Base-by-base conservation (phyloP, 2,329 filamentous ascomycete genomes). In the Trichophyton schoenleinii region DNA sequence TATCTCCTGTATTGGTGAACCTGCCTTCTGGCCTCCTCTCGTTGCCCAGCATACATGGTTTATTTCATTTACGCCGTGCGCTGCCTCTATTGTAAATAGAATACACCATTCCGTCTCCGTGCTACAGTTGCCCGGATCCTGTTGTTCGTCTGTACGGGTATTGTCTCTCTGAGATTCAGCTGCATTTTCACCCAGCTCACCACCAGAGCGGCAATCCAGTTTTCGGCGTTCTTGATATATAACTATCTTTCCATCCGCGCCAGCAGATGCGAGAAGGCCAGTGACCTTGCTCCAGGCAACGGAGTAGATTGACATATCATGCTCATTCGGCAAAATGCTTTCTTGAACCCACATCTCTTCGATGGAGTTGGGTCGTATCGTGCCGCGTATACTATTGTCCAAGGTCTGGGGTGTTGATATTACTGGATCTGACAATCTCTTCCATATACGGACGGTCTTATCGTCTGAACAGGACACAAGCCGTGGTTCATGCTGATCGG, bases 21-120 rank as follows among this genome's bases (percentile, higher is more conserved):
- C 79, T n/a, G 66, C 64, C 18, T 36, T 58, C 28, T 58, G 38
- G 2, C 20, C 28, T 55, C 25, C 49, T 55, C 91, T 81, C 67
- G 81, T 83, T 66, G 90, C 91, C 94, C 94, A 99, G 1, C 83
- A 85, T 57, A 94, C 82, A 73, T 96, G 91, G 69, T 99, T 99
- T 65, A 97, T 81, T 75, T 99, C 94, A 70, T 92, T 96, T 1
- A 95, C 89, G 0, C 90, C 91, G 72, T 99, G 94, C 1, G 87
- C 89, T 38, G 86, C 86, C 57, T 86, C 80, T 1, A 88, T 70
- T n/a, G 82, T 81, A 0, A 84, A 83, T 15, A 95, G 70, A 2
- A 92, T 74, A 5, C 80, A 78, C 94, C 94, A 97, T 63, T 82
- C 80, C 0, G 81, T 82, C 58, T 58, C 57, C 13, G 4, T 5